These are phyloP conservation scores for Pistacia vera DNA, from an alignment of 345 rosid genomes.

Conservation along the genomic window DNA sequence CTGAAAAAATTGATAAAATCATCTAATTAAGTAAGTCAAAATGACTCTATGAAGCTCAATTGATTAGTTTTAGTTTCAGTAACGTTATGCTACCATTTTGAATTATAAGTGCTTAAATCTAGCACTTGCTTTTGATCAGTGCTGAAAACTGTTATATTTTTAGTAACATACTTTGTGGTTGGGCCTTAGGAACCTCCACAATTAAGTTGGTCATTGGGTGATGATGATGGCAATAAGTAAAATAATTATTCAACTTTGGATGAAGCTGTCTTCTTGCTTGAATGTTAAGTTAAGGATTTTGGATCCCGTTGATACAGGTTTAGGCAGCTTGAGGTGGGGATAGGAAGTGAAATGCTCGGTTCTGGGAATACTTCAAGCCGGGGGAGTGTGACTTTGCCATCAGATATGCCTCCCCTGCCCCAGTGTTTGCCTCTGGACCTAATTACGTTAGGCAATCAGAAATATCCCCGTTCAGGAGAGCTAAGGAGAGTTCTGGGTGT, in stretches of 20 bases:
- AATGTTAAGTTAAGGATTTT: background rate
- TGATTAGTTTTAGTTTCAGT: background rate
- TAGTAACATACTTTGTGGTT: background rate
- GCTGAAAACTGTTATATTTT: background rate
- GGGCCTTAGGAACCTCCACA: background rate
- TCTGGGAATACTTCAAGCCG: slow-evolving; percentile 59
- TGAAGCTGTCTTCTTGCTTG: slow-evolving; percentile 6
- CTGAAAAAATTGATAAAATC: background rate
- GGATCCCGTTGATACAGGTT: background rate
- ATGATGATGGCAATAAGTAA: background rate
- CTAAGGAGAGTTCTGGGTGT: slow-evolving; percentile 72
- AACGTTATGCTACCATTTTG: background rate
- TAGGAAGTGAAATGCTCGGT: slow-evolving; percentile 50
- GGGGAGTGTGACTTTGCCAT: slow-evolving; percentile 46
- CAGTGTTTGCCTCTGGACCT: slow-evolving; percentile 78
- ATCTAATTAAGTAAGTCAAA: background rate
- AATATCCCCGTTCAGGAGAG: slow-evolving; percentile 72
- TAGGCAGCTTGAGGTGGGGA: slow-evolving; percentile 24
- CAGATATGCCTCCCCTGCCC: slow-evolving; percentile 65
- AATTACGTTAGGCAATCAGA: slow-evolving; percentile 69
- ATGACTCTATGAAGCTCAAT: background rate
- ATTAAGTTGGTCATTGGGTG: background rate
- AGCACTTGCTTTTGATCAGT: background rate
- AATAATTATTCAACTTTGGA: background rate
- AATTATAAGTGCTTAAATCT: background rate